Evolutionary conservation across 768 basidiomycete genomes (phyloP), one percentile per base, ranked within the genome.

Genomic region (Plicaturopsis crispa): DNA sequence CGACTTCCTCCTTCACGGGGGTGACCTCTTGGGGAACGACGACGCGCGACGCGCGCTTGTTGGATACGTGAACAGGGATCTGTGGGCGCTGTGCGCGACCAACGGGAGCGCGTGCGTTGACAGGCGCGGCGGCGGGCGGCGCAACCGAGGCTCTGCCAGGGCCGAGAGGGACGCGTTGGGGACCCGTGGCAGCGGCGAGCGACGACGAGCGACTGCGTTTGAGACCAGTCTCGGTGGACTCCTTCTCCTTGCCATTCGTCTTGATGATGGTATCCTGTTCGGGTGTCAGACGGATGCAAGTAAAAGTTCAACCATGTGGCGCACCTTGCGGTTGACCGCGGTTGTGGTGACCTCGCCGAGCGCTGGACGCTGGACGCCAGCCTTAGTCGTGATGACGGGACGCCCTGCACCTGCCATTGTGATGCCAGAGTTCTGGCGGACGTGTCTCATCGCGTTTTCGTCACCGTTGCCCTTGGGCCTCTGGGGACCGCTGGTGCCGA

Each of bases 271-370:
- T 58, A 24, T 78, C 73, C 74, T 78, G 46, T 44, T 41, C 38
- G 22, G 21, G 38, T 33, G 38, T 40, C 28, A 24, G 31, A 18
- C 13, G 22, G n/a, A 32, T 28, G 31, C 33, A 38, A 20, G 33
- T 36, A 20, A 30, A 35, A 24, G 19, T 45, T 43, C n/a, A n/a
- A 44, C 19, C 22, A 35, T 24, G 23, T 35, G 13, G 55, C 73
- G 47, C 52, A 83, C 84, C 66, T 83, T 87, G 56, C 78, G 75
- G 59, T 86, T 87, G 36, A 86, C 75, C 40, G 81, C 79, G 44
- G 75, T 74, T 36, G 74, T 80, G 32, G 84, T 84, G 46, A 92
- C 88, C 62, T 91, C 89, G 42, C 79, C 76, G 35, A 93, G 70
- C 28, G 80, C 87, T 22, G 81, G 70, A 47, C 90, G 74, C 55